Conservation (phyloP, 2,329 filamentous ascomycete genomes). For the Triangularia verruculosa region DNA sequence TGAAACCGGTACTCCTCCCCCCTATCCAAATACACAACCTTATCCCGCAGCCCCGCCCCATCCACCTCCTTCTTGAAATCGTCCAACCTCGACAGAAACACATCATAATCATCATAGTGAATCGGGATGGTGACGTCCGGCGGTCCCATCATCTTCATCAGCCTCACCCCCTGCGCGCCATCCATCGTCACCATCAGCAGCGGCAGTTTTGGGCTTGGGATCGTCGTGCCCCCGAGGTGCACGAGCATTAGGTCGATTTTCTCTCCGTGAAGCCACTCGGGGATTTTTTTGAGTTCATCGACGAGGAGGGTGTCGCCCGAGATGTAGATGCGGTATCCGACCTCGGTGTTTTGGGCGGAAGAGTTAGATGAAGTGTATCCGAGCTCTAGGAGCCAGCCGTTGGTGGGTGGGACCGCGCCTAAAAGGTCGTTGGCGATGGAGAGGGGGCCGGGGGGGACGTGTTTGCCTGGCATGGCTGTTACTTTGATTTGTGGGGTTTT, state of each 20-base stretch:
- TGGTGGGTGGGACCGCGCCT: conserved; percentile 57
- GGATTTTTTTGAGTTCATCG: conserved; percentile 60
- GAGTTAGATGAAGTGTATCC: conserved; percentile 38
- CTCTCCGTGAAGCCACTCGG: conserved; percentile 49
- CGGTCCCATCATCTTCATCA: conserved; percentile 58
- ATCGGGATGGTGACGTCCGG: conserved; percentile 62
- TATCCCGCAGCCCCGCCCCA: conserved; percentile 47
- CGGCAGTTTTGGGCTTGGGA: conserved; percentile 56
- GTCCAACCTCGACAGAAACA: conserved; percentile 55
- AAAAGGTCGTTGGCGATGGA: conserved; percentile 39
- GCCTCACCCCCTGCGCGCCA: conserved; percentile 57
- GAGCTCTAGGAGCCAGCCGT: conserved; percentile 65
- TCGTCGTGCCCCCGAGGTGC: conserved; percentile 64
- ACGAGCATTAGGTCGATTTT: conserved; percentile 65
- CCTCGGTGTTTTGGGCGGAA: conserved; percentile 27
- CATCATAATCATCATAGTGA: conserved; percentile 63
- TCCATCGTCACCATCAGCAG: conserved; percentile 69
- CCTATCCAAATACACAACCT: conserved; percentile 60
- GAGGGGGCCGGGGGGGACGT: conserved; percentile 47
- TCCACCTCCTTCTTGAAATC: conserved; percentile 59
- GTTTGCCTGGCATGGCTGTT: conserved; percentile 63
- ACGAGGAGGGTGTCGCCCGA: conserved; percentile 63
- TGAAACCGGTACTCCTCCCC: conserved; percentile 56
- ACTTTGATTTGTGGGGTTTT: conserved; percentile 44
- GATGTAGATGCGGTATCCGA: conserved; percentile 62